These are phyloP conservation scores for Irpex lacteus DNA, from an alignment of 1,284 basidiomycete species.

Conservation along the genomic window DNA sequence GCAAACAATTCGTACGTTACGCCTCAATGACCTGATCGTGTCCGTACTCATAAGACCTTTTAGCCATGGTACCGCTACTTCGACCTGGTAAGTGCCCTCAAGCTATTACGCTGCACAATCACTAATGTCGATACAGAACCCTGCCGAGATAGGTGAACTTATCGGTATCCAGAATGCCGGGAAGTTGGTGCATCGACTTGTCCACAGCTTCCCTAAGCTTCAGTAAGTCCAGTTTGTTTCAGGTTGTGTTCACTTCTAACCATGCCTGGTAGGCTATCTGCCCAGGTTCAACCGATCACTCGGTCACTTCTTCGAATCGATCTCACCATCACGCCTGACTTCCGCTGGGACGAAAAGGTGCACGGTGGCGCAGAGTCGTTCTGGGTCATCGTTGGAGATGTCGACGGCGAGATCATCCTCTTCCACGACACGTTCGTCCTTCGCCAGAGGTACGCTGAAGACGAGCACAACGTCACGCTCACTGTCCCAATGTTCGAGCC, in stretches of 20 bases:
- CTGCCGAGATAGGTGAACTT: conserved; percentile 90
- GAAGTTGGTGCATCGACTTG: conserved; percentile 88
- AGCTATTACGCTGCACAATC: conserved; percentile 2
- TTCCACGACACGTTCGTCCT: conserved; percentile 94
- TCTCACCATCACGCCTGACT: conserved; percentile 91
- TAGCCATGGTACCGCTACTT: conserved; percentile 97
- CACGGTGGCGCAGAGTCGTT: conserved; percentile 90
- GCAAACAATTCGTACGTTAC: conserved; percentile 87
- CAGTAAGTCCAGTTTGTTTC: conserved; percentile 52
- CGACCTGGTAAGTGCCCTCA: conserved; percentile 58
- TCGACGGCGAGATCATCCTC: conserved; percentile 94
- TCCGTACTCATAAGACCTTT: conserved; percentile 4
- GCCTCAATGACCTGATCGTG: neutral
- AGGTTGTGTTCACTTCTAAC: neutral
- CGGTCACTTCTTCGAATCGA: conserved; percentile 87
- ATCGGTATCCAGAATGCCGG: conserved; percentile 94
- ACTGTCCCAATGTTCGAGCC: conserved; percentile 97
- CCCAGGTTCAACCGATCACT: conserved; percentile 93
- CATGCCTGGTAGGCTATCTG: conserved; percentile 61
- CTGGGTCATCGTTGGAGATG: conserved; percentile 93
- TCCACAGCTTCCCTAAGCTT: conserved; percentile 95
- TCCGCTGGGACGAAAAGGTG: conserved; percentile 95
- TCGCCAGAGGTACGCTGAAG: conserved; percentile 87
- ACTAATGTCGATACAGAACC: conserved; percentile 37
- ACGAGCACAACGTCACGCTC: conserved; percentile 92